Percentiles rank a stretch among this genome's conserved stretches.
Evolutionary conservation across 139 green algal genomes (phyloP).

Genomic region (Monoraphidium neglectum): DNA sequence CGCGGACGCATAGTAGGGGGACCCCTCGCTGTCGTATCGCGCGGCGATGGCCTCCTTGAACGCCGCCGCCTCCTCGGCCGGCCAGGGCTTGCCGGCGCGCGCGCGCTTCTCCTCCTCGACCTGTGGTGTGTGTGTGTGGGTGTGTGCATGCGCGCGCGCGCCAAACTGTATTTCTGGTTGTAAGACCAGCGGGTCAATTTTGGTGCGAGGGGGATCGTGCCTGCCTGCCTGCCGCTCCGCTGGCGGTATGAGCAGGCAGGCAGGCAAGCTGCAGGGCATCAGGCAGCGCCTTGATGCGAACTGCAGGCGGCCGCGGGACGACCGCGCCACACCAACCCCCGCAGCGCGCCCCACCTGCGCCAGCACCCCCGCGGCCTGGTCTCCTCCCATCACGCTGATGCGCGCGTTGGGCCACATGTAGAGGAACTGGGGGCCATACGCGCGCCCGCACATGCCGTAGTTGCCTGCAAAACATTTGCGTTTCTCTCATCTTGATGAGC

Average conservation of each 20-base stretch:
- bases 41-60: slow-evolving; percentile 72
- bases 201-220: too few species aligned
- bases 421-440: slow-evolving; percentile 91
- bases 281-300: too few species aligned
- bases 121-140: slow-evolving; percentile 16
- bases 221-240: too few species aligned
- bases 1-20: slow-evolving; percentile 74
- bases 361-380: slow-evolving; percentile 84
- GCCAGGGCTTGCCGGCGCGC: slow-evolving; percentile 62
- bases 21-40: slow-evolving; percentile 81
- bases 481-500: too few species aligned
- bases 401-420: slow-evolving; percentile 95
- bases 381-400: slow-evolving; percentile 93
- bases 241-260: too few species aligned
- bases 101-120: slow-evolving; percentile 83
- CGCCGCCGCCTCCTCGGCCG: slow-evolving; percentile 62
- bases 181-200: too few species aligned
- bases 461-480: neutral
- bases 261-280: too few species aligned
- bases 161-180: too few species aligned
- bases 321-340: neutral
- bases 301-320: too few species aligned
- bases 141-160: neutral
- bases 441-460: slow-evolving; percentile 94
- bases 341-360: slow-evolving; percentile 49